These are phyloP conservation scores for Mercurialis annua DNA, from an alignment of 345 rosid species.

Conservation along the genomic window DNA sequence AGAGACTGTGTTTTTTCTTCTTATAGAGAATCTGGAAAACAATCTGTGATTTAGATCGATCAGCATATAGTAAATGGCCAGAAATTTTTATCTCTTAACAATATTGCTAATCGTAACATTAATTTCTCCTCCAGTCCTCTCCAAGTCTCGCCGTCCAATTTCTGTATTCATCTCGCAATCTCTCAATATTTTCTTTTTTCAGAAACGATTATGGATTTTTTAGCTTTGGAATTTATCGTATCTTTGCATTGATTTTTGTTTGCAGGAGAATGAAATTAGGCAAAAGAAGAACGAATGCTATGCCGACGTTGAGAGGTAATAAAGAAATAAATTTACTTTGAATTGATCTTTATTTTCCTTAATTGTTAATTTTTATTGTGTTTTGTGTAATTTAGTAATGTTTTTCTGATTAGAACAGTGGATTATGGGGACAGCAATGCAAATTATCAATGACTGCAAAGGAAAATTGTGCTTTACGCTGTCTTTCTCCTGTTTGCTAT, in stretches of 20 bases:
- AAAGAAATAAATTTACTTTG: no score
- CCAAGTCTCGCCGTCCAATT: slow-evolving; percentile 28
- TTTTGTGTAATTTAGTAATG: not conserved
- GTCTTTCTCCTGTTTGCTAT: slow-evolving; percentile 72
- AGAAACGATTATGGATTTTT: no score
- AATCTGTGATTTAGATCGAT: no score
- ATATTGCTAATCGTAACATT: not conserved
- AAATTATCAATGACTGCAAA: slow-evolving; percentile 55
- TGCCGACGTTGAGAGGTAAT: slow-evolving; percentile 68
- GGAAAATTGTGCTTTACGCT: slow-evolving; percentile 77
- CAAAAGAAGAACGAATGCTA: slow-evolving; percentile 65
- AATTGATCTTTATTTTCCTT: not conserved
- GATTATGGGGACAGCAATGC: slow-evolving; percentile 78
- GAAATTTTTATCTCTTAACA: not conserved
- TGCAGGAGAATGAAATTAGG: slow-evolving; percentile 59
- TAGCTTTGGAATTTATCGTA: not conserved
- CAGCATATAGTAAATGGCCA: not conserved
- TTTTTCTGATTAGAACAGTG: slow-evolving; percentile 37
- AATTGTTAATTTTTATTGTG: not conserved
- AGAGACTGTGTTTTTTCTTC: no score
- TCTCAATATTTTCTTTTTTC: no score
- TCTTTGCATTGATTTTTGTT: not conserved
- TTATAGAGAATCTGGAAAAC: no score
- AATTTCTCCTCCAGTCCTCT: slow-evolving; percentile 13
- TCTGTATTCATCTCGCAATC: slow-evolving; percentile 10